A percentile compares a stretch with the other conserved stretches of the same genome.
These are phyloP conservation scores for Diaporthe longicolla DNA, from an alignment of 2,329 filamentous ascomycete genomes.

Conservation along the genomic window DNA sequence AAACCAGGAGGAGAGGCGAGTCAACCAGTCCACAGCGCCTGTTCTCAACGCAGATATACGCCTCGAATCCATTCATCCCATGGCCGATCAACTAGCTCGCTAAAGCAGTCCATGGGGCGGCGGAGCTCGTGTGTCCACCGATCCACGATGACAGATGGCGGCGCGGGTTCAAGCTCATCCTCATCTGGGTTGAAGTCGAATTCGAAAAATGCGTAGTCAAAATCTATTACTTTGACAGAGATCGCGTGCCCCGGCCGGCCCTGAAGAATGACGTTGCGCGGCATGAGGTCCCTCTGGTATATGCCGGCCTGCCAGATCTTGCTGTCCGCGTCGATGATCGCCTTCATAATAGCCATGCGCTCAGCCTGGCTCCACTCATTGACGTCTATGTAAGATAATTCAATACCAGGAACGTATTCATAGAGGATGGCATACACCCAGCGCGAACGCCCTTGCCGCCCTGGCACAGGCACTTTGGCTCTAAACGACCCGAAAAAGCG, in stretches of 20 bases:
- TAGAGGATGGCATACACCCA: neutral
- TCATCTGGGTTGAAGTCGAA: neutral
- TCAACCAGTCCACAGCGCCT: no score
- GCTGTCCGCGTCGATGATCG: neutral
- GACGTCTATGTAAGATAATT: neutral
- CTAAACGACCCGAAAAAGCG: neutral
- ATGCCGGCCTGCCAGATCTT: neutral
- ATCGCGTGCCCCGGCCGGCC: neutral
- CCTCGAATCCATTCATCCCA: neutral
- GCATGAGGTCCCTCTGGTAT: neutral
- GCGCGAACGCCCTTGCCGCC: neutral
- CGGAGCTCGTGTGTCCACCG: neutral
- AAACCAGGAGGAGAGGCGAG: no score
- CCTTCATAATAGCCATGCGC: constrained; percentile 2
- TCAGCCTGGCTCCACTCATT: neutral
- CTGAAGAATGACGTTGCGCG: neutral
- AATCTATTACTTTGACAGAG: neutral
- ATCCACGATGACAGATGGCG: neutral
- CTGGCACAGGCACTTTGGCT: neutral
- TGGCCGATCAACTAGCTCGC: neutral
- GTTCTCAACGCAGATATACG: neutral
- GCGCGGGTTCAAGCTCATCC: neutral
- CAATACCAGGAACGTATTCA: neutral
- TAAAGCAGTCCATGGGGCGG: neutral
- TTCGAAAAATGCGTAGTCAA: neutral